Evolutionary conservation across 345 rosid genomes (phyloP).

Genomic region (Eucalyptus lansdowneana): DNA sequence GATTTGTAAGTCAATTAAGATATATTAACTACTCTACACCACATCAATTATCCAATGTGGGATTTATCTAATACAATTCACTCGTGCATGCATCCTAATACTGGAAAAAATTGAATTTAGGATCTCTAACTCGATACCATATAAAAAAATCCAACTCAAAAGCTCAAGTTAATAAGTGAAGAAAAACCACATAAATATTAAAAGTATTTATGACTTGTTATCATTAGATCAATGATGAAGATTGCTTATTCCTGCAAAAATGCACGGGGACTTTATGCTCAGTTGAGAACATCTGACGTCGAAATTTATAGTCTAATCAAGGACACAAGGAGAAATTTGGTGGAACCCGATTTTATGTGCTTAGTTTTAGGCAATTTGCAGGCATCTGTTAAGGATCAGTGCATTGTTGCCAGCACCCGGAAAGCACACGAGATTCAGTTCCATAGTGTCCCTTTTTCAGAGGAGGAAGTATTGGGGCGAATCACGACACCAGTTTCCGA

Average conservation of each 20-base stretch:
- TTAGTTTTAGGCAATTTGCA: not conserved
- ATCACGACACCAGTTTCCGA: not conserved
- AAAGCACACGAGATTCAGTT: not conserved
- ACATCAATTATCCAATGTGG: too few species aligned
- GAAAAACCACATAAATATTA: too few species aligned
- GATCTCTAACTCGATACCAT: too few species aligned
- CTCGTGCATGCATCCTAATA: fast-evolving
- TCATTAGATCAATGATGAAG: too few species aligned
- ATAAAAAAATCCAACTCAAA: too few species aligned
- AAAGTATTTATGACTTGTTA: not conserved
- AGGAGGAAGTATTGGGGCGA: not conserved
- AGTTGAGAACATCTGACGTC: not conserved
- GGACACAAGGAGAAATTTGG: not conserved
- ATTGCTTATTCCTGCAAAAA: not conserved
- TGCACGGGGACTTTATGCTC: not conserved
- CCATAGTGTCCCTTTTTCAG: not conserved
- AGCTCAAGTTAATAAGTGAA: not conserved
- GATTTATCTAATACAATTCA: too few species aligned
- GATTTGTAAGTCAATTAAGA: fast-evolving
- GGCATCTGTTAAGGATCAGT: not conserved
- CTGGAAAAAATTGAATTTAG: fast-evolving
- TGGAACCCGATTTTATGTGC: not conserved
- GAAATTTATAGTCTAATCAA: not conserved
- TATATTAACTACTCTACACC: too few species aligned
- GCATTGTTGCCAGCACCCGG: not conserved